phyloP scores from a whole-genome alignment of 208 protist species.

The Tritrichomonas musculus region DNA sequence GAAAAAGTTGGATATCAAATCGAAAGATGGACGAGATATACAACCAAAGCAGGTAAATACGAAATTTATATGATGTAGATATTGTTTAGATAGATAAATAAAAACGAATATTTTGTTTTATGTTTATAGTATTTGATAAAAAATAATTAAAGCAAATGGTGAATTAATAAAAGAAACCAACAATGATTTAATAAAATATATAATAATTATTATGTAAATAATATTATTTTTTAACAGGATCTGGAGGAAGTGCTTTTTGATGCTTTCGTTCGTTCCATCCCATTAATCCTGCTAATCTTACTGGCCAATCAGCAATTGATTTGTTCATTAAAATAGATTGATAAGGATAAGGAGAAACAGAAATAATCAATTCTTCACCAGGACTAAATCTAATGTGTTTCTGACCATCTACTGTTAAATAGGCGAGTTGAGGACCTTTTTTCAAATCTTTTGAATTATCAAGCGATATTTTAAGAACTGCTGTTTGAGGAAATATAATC shows the following conservation, averaged over 20 bases:
- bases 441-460: background rate
- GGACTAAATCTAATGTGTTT: background rate
- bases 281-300: background rate
- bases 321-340: background rate
- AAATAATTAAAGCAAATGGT: no score
- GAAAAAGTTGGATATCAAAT: conserved; percentile 69
- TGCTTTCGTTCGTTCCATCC: conserved; percentile 31
- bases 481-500: conserved; percentile 57
- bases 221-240: no score
- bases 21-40: conserved; percentile 95
- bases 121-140: no score
- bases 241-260: background rate
- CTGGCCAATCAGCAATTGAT: background rate
- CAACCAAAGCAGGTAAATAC: conserved; percentile 86
- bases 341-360: background rate
- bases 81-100: no score
- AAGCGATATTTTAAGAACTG: background rate
- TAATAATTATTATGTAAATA: no score
- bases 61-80: conserved; percentile 65
- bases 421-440: background rate
- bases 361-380: conserved; percentile 7
- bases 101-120: no score
- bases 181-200: no score
- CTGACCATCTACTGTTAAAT: background rate
- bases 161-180: no score